Conservation (phyloP, 2,329 filamentous ascomycete species). For the Orbilia quercus region DNA sequence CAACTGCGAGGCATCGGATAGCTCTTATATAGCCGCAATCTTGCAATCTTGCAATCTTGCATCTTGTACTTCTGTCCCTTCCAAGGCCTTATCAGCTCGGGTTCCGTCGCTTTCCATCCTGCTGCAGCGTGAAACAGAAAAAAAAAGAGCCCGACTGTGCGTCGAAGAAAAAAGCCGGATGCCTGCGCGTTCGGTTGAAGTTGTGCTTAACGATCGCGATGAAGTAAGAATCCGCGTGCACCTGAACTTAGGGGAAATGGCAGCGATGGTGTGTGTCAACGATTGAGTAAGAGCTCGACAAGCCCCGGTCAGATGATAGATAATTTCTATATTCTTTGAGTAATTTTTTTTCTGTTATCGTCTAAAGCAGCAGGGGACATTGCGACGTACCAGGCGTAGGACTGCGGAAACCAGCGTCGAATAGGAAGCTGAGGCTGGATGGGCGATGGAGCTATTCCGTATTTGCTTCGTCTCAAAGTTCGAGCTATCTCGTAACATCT, state of each 20-base stretch:
- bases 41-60: slow-evolving; percentile 11
- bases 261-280: slow-evolving; percentile 52
- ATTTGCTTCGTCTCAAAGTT: too few species aligned
- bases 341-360: slow-evolving; percentile 37
- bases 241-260: slow-evolving; percentile 54
- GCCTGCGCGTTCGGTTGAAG: slow-evolving; percentile 48
- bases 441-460: slow-evolving; percentile 22
- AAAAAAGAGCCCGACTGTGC: slow-evolving; percentile 20
- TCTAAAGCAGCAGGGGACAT: too few species aligned
- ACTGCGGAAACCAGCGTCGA: slow-evolving; percentile 23
- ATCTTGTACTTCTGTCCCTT: neutral
- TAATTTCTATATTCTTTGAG: slow-evolving; percentile 26
- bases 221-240: slow-evolving; percentile 52
- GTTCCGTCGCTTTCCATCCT: slow-evolving; percentile 39
- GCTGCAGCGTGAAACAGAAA: slow-evolving; percentile 15
- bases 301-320: slow-evolving; percentile 51
- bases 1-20: neutral
- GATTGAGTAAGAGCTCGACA: slow-evolving; percentile 55
- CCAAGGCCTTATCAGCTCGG: slow-evolving; percentile 4
- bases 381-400: slow-evolving; percentile 36
- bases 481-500: too few species aligned
- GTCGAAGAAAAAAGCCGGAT: slow-evolving; percentile 23
- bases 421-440: slow-evolving; percentile 25
- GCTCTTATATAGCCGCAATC: slow-evolving; percentile 26
- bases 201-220: slow-evolving; percentile 52